Evolutionary conservation across 2,329 filamentous ascomycete species (phyloP), one percentile per base, ranked within the genome.

Genomic region (Aureobasidium sp.): DNA sequence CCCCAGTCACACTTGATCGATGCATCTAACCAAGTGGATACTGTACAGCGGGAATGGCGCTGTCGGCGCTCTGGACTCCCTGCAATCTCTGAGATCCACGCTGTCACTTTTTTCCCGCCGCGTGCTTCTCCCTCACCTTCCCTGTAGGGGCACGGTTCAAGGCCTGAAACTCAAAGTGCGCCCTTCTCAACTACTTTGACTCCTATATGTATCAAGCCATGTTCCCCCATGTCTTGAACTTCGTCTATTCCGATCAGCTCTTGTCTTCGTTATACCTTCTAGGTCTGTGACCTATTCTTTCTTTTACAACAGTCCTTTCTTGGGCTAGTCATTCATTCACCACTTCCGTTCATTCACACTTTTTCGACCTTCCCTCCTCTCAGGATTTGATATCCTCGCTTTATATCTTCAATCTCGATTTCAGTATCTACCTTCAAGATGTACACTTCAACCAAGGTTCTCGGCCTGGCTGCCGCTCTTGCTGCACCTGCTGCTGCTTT

Each of bases 401-500:
- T 62, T 53, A 29, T 11, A 16, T 15, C 45, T 50, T 59, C 44
- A 16, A 16, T 30, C 30, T 7, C 42, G 16, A 8, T 34, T 9
- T 39, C n/a, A 2, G 21, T 41, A 44, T 48, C 49, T 37, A 42
- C 21, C n/a, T 13, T 15, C 34, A 62, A 21, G 11, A 62, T 55
- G 44, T 54, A 62, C 32, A 36, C 61, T 63, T 62, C 63, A 15
- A 49, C 63, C 41, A 60, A 63, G 59, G 42, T 63, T 39, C 47
- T 61, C 60, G 55, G 57, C 62, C 48, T 63, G 57, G 59, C 64
- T 59, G 60, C 64, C 63, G 64, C 64, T 39, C 41, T 69, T 34
- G 69, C 72, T 13, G 71, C 71, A 52, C 69, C 72, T 30, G 69
- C 84, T 48, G 84, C 88, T 68, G 86, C 86, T 59, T 88, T 90